phyloP scores from a whole-genome alignment of 306 rosid genomes.

The Prunus persica region DNA sequence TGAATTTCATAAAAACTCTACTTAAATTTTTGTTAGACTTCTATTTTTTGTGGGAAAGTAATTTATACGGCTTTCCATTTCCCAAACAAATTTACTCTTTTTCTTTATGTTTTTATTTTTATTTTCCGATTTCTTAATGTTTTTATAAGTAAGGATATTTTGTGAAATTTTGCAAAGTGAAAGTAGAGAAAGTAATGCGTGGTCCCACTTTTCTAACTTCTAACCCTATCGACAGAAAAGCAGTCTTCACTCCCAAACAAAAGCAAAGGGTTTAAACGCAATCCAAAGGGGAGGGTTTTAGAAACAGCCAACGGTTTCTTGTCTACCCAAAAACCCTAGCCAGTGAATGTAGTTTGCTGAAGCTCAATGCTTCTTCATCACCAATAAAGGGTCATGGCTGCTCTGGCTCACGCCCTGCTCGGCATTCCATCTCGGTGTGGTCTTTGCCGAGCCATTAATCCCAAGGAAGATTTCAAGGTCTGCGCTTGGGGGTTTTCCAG shows the following conservation, averaged over 20 bases:
- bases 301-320: constrained; percentile 1
- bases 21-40: too few relatives aligned
- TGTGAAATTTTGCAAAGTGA: too few relatives aligned
- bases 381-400: constrained; percentile 30
- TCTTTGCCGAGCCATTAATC: background rate
- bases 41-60: too few relatives aligned
- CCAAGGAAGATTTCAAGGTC: background rate
- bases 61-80: too few relatives aligned
- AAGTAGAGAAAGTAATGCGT: too few relatives aligned
- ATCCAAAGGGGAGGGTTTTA: constrained; percentile 12
- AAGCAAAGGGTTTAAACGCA: background rate
- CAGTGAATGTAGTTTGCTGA: background rate
- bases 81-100: too few relatives aligned
- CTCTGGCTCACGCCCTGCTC: constrained; percentile 49
- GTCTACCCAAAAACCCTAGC: background rate
- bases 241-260: too few relatives aligned
- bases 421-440: constrained; percentile 40
- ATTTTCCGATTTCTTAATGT: too few relatives aligned
- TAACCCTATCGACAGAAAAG: background rate
- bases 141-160: too few relatives aligned
- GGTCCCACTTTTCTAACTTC: too few relatives aligned
- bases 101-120: too few relatives aligned
- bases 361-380: background rate
- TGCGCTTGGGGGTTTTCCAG: constrained; percentile 12
- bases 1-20: too few relatives aligned